Base-by-base conservation (phyloP, 2,329 filamentous ascomycete genomes). In the Colletotrichum theobromicola region DNA sequence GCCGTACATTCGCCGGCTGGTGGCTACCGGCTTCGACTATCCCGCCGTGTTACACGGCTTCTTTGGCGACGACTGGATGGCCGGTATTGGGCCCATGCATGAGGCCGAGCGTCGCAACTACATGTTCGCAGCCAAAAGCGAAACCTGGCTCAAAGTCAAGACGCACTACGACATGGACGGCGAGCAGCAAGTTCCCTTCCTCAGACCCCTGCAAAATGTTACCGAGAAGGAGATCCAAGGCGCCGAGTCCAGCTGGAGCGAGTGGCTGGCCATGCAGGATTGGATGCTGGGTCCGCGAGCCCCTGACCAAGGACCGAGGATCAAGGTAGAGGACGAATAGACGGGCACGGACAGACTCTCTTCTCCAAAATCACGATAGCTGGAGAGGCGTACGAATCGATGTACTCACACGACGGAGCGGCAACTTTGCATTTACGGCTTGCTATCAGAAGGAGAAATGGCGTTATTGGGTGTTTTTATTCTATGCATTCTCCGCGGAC, bases 261-360 rank as follows among this genome's bases (percentile, higher is more conserved):
- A 96, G 80, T 98, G 96, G 96, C 86, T 98, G 35, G 95, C 95
- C 15, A 97, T 98, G 95, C 95, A 98, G 83, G 96, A 98, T 83
- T 98, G 96, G 96, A 98, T 98, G 95, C 87, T 98, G n/a, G 96
- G 96, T 3, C 94, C 94, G 2, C 87, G 94, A 75, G 93, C 93
- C 35, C 94, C 93, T 21, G 73, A 75, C 10, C 58, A 65, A 64
- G 50, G 53, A 42, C 65, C 64, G 28, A 76, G 60, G 58, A 75
- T 76, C 42, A 75, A 76, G 50, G 68, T 53, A 50, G 72, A 75
- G 24, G 53, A 71, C 21, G 57, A 75, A 35, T 72, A 72, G 46
- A 34, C 24, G 42, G 57, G 34, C n/a, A 9, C 21, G 60, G 13
- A 28, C 58, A 32, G 37, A 32, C 61, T 24, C 24, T 50, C 42